Evolutionary conservation across 2,329 filamentous ascomycete genomes (phyloP).

Genomic region (Sporothrix dimorphospora): DNA sequence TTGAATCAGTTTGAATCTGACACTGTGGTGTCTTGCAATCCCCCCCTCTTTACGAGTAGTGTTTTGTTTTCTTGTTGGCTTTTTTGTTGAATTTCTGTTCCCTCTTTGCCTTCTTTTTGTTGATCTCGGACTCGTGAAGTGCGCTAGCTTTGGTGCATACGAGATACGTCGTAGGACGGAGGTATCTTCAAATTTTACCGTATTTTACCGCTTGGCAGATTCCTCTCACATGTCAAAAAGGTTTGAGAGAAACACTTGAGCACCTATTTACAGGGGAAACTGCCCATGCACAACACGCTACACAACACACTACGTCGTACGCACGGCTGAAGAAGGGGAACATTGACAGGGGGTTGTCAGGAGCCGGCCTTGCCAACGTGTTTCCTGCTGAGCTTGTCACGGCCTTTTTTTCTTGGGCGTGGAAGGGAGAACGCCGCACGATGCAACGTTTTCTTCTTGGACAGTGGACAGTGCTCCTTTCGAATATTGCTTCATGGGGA

Average conservation of each 20-base stretch:
- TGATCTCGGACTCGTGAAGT: not conserved
- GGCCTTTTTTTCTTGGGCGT: conserved; percentile 4
- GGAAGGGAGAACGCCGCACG: conserved; percentile 12
- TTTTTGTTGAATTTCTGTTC: not conserved
- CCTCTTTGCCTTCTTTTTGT: not conserved
- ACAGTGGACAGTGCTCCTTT: not conserved
- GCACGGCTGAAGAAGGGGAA: conserved; percentile 17
- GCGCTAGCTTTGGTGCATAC: not conserved
- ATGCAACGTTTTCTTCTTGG: not conserved
- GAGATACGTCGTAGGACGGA: not conserved
- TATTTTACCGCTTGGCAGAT: not conserved
- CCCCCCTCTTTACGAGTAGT: not conserved
- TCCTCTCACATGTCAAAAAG: conserved; percentile 18
- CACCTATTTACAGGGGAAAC: not conserved
- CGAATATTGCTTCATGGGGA: not conserved
- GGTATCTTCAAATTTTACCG: not conserved
- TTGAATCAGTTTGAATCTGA: not conserved
- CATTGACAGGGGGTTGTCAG: not conserved
- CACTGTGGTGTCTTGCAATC: not conserved
- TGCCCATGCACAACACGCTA: conserved; percentile 1
- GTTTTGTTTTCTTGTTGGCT: not conserved
- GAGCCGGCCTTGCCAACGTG: not conserved
- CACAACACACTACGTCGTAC: not conserved
- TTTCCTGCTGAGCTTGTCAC: not conserved
- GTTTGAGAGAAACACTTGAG: not conserved